phyloP scores from a whole-genome alignment of 345 rosid genomes.

The Eucalyptus leucophloia region DNA sequence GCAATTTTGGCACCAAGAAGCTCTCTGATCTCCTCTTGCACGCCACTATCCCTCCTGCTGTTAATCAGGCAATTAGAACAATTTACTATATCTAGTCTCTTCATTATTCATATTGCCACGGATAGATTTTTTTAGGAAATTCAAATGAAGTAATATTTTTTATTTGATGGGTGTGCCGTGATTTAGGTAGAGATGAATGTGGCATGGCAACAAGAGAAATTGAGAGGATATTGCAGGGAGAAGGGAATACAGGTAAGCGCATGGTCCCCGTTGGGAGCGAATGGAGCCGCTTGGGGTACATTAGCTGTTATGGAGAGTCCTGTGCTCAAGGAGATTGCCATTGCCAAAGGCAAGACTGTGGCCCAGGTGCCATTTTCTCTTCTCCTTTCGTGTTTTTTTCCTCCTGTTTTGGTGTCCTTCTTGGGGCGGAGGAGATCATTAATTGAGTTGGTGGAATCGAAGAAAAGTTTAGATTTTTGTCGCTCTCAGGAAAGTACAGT shows the following conservation, averaged over 20 bases:
- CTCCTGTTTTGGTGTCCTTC: neutral
- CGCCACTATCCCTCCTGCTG: slow-evolving; percentile 7
- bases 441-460: too few species aligned
- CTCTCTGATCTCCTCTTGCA: neutral
- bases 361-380: neutral
- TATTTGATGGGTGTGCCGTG: neutral
- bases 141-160: neutral
- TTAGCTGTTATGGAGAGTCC: neutral
- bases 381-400: neutral
- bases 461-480: too few species aligned
- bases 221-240: neutral
- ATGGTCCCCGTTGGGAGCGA: slow-evolving; percentile 3
- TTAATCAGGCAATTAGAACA: slow-evolving; percentile 1
- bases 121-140: neutral
- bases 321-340: neutral
- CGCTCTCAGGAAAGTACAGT: too few species aligned
- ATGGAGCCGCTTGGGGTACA: slow-evolving; percentile 8
- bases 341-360: neutral
- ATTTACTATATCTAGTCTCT: neutral
- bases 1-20: slow-evolving; percentile 10
- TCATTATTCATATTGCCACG: neutral
- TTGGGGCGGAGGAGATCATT: too few species aligned
- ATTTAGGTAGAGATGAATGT: slow-evolving; percentile 1
- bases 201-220: slow-evolving; percentile 4
- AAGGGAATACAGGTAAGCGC: slow-evolving; percentile 2